Evolutionary conservation across 164 flowering plant species (phyloP).

Genomic region (Vitis amurensis): DNA sequence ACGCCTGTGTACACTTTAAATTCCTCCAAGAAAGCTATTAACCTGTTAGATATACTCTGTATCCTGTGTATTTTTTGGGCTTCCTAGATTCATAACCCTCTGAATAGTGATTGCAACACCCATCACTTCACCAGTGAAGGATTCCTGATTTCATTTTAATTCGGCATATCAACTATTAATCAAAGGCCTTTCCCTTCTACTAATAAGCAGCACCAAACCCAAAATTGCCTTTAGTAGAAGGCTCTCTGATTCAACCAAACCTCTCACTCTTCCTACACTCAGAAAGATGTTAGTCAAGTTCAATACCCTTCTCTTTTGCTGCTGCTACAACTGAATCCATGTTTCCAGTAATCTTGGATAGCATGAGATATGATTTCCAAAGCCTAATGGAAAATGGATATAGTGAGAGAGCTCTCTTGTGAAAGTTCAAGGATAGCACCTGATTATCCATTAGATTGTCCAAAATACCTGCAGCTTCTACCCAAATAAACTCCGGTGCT

Average conservation of each 20-base stretch:
- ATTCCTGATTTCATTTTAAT: background rate
- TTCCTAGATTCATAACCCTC: background rate
- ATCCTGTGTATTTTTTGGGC: too few relatives aligned
- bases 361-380: slow-evolving; percentile 56
- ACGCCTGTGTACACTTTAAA: too few relatives aligned
- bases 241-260: slow-evolving; percentile 4
- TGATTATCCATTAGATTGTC: slow-evolving; percentile 27
- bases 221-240: background rate
- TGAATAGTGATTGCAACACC: background rate
- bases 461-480: slow-evolving; percentile 57
- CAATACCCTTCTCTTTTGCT: slow-evolving; percentile 61
- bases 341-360: slow-evolving; percentile 28
- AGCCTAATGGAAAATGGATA: slow-evolving; percentile 72
- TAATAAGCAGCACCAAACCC: slow-evolving; percentile 3
- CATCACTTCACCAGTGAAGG: background rate
- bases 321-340: slow-evolving; percentile 28
- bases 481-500: slow-evolving; percentile 73
- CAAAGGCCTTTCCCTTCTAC: background rate
- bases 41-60: too few relatives aligned
- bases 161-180: background rate
- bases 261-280: background rate
- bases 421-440: slow-evolving; percentile 48
- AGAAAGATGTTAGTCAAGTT: slow-evolving; percentile 19
- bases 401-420: slow-evolving; percentile 49
- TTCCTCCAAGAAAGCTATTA: too few relatives aligned